Evolutionary conservation across 2,329 filamentous ascomycete species (phyloP).

Genomic region (Monilinia laxa): DNA sequence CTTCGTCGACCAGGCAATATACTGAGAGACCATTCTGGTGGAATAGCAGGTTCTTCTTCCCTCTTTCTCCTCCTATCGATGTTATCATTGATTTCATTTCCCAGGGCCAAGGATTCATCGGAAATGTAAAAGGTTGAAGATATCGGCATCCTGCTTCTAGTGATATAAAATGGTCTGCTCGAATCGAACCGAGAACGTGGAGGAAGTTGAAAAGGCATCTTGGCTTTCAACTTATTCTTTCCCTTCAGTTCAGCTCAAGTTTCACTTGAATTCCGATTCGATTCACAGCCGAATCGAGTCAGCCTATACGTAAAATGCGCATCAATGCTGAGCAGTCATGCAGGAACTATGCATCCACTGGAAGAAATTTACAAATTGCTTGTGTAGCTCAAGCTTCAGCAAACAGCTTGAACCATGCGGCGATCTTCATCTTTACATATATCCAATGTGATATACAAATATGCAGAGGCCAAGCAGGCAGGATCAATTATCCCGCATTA

Average conservation of each 20-base stretch:
- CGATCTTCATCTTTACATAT: constrained; percentile 19
- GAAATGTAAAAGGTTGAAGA: constrained; percentile 21
- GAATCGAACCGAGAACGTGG: constrained; percentile 10
- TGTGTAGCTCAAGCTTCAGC: constrained; percentile 6
- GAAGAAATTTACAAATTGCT: not conserved
- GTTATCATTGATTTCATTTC: constrained; percentile 8
- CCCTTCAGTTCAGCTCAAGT: not conserved
- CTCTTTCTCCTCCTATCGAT: not conserved
- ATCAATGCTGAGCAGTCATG: not conserved
- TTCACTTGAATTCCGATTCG: constrained; percentile 1
- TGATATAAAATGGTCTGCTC: constrained; percentile 4
- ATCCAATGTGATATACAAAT: not conserved
- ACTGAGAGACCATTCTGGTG: constrained; percentile 7
- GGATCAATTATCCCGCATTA: not conserved
- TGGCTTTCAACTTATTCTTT: constrained; percentile 7
- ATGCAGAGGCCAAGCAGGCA: not conserved
- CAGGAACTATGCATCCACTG: not conserved
- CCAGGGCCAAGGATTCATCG: constrained; percentile 3
- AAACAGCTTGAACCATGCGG: constrained; percentile 16
- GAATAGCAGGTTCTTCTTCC: not conserved
- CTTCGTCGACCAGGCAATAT: not conserved
- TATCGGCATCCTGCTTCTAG: constrained; percentile 18
- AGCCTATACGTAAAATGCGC: not conserved
- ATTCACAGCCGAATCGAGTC: constrained; percentile 3
- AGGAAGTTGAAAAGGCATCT: constrained; percentile 17